Base-by-base conservation (phyloP, 1,284 basidiomycete species). In the Sphagnurus paluster region DNA sequence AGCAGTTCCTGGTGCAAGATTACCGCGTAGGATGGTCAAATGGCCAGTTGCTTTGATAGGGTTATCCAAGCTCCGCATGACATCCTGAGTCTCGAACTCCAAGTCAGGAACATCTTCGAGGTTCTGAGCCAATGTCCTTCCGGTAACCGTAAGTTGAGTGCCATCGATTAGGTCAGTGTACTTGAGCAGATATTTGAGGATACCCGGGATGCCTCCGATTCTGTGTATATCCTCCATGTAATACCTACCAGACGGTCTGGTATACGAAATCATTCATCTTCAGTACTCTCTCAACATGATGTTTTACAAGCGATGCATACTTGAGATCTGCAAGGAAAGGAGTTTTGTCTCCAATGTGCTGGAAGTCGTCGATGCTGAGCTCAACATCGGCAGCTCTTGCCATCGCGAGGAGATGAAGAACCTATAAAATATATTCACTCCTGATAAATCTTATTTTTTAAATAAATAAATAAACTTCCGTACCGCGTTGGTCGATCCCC, bases 171-270 rank as follows among this genome's bases (percentile, higher is more conserved):
- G 76, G 55, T 88, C 77, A 38, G 88, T 89, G 65, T 93, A 73
- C 58, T 93, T 90, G 54, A 96, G 76, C 38, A 98, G 80, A 70
- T 98, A 98, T 65, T 88, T 90, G 50, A 91, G 65, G 43, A 87
- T 70, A 1, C 80, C 81, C 0, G 94, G 94, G 52, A 95, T 87
- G 49, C 94, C 94, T 29, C 94, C 94, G 54, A 93, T 85, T 55
- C 79, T 82, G 75, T 98, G 91, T 25, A 99, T 77, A 64, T 98
- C 94, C 71, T 98, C 93, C 94, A 98, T 98, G 60, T 91, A 87
- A 68, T 95, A 98, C 72, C 88, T 88, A 20, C 94, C 94, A 21
- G 90, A 93, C 5, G 95, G 95, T 66, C 86, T 87, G 46, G n/a
- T n/a, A n/a, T n/a, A n/a, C 2, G 37, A 45, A 37, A 28, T 17